Evolutionary conservation across 1,284 basidiomycete species (phyloP), one percentile per base, ranked within the genome.

Genomic region (Ceratobasidium sp.): DNA sequence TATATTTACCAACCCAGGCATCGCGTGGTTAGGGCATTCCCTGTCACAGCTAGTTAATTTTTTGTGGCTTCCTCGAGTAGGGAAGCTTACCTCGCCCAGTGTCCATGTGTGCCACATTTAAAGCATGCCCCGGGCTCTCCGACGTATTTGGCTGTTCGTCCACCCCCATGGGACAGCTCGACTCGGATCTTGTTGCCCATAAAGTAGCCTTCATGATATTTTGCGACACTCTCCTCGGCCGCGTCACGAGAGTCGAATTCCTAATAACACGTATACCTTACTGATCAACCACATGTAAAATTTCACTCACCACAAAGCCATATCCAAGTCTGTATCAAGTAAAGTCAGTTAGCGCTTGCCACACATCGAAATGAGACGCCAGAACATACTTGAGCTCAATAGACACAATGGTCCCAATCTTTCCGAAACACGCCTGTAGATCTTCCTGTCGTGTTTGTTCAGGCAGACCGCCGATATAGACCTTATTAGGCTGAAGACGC

Each of bases 161-260:
- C 90, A 70, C 92, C 92, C 21, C 92, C 91, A 80, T 90, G 91
- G 52, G 93, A 94, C 18, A 91, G 81, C 79, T 94, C 93, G 14
- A 94, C 93, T 18, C 90, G 88, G 73, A 94, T 93, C 83, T 92
- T 92, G 80, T 92, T 93, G 50, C 93, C 92, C 91, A 94, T 92
- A 79, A 94, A 94, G 75, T 85, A 89, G 46, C 74, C 92, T 83
- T 94, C 92, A 77, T 94, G 86, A 77, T 94, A 94, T 78, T 93
- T 93, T 9, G 89, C 86, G 9, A 94, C 91, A 75, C 91, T 92
- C 80, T 92, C 90, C 79, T 93, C 91, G 4, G 93, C 92, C 50
- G 93, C 90, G 78, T 91, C 89, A 54, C 87, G 86, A 52, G 73
- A 89, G 46, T 93, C 91, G 77, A 94, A 94, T 87, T 94, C 92